Evolutionary conservation across 768 basidiomycete species (phyloP), one percentile per base, ranked within the genome.

Genomic region (Auricularia heimuer): DNA sequence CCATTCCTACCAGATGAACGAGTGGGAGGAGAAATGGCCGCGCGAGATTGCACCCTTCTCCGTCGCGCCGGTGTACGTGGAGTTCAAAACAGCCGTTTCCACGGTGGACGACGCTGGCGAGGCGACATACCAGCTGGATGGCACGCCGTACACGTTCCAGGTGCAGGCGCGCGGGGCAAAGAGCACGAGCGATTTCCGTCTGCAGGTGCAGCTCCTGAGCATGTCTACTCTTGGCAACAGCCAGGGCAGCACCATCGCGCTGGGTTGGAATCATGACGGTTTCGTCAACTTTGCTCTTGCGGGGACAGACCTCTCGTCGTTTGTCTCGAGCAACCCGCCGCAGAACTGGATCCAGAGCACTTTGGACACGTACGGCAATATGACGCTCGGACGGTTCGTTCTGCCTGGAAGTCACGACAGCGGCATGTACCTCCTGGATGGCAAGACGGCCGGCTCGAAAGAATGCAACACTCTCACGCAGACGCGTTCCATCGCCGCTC

Each of bases 391-490:
- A 14, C 11, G 33, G 34, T 60, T 60, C 29, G 34, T 60, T 33
- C 56, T 60, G 14, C 56, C 56, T 10, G 56, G 56, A 6, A 60
- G 56, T 18, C 56, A 60, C 33, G 56, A 60, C 34, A 24, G 16
- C 34, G 56, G 56, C 4, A 60, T 60, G 56, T 60, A 29, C 10
- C 14, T 29, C 11, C 24, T 60, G 29, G 34, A 60, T 29, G 56
- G 56, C 11, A 60, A 14, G 29, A 60, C 56, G 18, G 29, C 18
- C 18, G 56, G 29, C 14, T 60, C 56, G 8, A 60, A 34, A 18
- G 56, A 60, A 60, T 60, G 56, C 56, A 60, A 60, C 12, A 60
- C 56, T 29, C 56, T 60, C 2, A 60, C 56, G 29, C 56, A 60
- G 29, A 33, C 56, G 12, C 11, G 29, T 7, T 33, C 29, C 24